Evolutionary conservation across 306 rosid genomes (phyloP).

Genomic region (Echinosophora koreensis): DNA sequence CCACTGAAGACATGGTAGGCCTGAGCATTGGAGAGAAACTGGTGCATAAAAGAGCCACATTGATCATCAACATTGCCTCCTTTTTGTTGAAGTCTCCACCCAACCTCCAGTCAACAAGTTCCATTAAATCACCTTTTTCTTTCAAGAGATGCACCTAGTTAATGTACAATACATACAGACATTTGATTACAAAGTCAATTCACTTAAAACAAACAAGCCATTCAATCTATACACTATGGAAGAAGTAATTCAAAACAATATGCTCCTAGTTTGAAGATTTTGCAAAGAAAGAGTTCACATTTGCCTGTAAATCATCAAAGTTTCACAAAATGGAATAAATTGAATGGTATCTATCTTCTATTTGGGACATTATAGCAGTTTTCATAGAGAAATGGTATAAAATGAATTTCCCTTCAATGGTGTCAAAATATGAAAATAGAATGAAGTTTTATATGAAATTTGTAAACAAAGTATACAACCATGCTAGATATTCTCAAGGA

Average conservation of each 20-base stretch:
- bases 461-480: background rate
- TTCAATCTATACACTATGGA: background rate
- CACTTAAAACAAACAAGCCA: conserved; percentile 10
- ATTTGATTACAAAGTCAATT: background rate
- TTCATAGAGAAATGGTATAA: no score
- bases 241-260: background rate
- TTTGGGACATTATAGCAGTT: background rate
- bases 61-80: conserved; percentile 37
- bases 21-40: no score
- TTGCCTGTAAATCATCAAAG: background rate
- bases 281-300: background rate
- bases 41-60: no score
- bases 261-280: background rate
- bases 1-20: no score
- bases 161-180: background rate
- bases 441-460: background rate
- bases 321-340: background rate
- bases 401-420: background rate
- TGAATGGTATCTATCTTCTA: conserved; percentile 13
- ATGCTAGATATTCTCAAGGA: conserved; percentile 4
- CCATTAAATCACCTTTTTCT: conserved; percentile 42
- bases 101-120: conserved; percentile 46
- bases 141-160: conserved; percentile 47
- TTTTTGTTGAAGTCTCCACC: conserved; percentile 37
- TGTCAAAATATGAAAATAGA: background rate